Conservation (phyloP, 2,329 filamentous ascomycete genomes). For the Xylariaceae sp. region DNA sequence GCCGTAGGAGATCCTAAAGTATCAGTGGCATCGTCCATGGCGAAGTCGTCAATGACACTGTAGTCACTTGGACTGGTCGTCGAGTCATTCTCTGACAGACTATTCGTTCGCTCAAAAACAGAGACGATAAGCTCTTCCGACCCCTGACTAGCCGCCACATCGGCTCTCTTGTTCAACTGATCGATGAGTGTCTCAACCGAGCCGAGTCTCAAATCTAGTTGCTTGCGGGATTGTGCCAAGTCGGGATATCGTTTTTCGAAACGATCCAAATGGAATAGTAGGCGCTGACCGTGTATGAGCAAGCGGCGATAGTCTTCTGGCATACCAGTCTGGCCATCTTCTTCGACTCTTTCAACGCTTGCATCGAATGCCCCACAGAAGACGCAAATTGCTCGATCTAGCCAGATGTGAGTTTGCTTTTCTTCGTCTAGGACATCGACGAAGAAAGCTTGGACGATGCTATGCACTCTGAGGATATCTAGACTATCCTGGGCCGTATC, state of each 20-base stretch:
- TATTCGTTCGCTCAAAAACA: conserved; percentile 51
- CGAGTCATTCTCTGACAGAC: conserved; percentile 46
- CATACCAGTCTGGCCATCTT: conserved; percentile 40
- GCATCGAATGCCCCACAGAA: conserved; percentile 50
- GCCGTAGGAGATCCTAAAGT: conserved; percentile 32
- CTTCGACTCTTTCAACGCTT: conserved; percentile 43
- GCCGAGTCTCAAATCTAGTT: conserved; percentile 37
- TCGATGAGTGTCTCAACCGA: conserved; percentile 43
- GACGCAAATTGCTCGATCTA: conserved; percentile 45
- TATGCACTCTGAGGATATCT: conserved; percentile 50
- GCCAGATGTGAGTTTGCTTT: conserved; percentile 45
- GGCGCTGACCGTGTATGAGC: conserved; percentile 48
- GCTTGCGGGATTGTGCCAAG: conserved; percentile 29
- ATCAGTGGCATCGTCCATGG: conserved; percentile 26
- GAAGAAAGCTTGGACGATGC: conserved; percentile 53
- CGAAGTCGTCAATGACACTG: conserved; percentile 29
- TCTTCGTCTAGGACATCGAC: conserved; percentile 44
- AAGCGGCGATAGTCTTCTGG: conserved; percentile 54
- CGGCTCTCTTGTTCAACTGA: conserved; percentile 40
- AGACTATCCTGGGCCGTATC: conserved; percentile 44
- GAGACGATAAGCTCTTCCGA: conserved; percentile 37
- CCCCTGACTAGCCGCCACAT: conserved; percentile 37
- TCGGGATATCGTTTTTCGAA: conserved; percentile 33
- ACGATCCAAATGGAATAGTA: conserved; percentile 43
- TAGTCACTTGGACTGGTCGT: conserved; percentile 38